These are phyloP conservation scores for Saturnispora diversa DNA, from an alignment of 805 yeast genomes.

Conservation along the genomic window DNA sequence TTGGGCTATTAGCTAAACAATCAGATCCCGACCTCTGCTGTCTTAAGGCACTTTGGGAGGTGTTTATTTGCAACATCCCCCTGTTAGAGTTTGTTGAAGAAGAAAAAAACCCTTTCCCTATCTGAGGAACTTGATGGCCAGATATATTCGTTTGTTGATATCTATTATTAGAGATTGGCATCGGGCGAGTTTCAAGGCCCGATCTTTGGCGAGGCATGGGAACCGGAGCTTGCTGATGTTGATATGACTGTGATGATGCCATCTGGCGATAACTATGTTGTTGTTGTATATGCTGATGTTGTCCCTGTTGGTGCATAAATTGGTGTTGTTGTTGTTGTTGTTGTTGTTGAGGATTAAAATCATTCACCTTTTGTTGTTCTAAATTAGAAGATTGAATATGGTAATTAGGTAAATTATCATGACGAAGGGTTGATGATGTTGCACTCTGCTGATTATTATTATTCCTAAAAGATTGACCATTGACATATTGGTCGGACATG, in stretches of 20 bases:
- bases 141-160: neutral
- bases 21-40: slow-evolving; percentile 1
- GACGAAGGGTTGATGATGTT: no score
- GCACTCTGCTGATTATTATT: no score
- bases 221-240: slow-evolving; percentile 7
- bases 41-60: neutral
- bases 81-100: neutral
- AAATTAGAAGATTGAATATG: no score
- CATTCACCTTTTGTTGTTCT: neutral
- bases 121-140: neutral
- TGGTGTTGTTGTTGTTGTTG: slow-evolving; percentile 11
- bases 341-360: slow-evolving; percentile 9
- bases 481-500: no score
- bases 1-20: neutral
- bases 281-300: slow-evolving; percentile 14
- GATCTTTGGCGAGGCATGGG: slow-evolving; percentile 4
- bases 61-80: neutral
- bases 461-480: no score
- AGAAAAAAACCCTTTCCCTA: neutral
- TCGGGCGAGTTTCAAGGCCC: no score
- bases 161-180: slow-evolving; percentile 3
- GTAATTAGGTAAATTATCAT: no score
- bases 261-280: slow-evolving; percentile 7
- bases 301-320: slow-evolving; percentile 9
- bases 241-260: slow-evolving; percentile 5